These are phyloP conservation scores for Waltiozyma sp. DNA, from an alignment of 1,139 yeast genomes.

Conservation along the genomic window DNA sequence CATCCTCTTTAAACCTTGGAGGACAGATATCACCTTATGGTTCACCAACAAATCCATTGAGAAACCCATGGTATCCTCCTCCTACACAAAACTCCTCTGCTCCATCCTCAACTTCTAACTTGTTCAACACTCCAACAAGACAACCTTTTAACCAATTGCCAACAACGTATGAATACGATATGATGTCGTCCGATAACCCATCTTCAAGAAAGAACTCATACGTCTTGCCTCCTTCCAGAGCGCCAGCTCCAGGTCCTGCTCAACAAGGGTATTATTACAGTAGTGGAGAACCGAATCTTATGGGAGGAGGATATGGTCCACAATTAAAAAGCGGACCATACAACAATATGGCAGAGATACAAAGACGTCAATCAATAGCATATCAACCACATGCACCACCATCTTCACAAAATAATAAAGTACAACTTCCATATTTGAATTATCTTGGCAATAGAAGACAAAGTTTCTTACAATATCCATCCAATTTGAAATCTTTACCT, in stretches of 20 bases:
- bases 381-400: conserved; percentile 11
- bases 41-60: conserved; percentile 18
- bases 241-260: conserved; percentile 20
- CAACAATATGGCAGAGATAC: conserved; percentile 10
- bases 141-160: conserved; percentile 15
- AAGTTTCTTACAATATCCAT: conserved; percentile 14
- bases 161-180: conserved; percentile 18
- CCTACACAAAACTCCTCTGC: conserved; percentile 2
- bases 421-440: conserved; percentile 4
- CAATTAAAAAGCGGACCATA: conserved; percentile 6
- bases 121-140: conserved; percentile 13
- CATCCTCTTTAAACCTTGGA: background rate
- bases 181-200: conserved; percentile 4
- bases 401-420: conserved; percentile 5
- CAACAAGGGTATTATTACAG: conserved; percentile 4
- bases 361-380: conserved; percentile 28
- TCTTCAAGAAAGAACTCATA: conserved; percentile 16
- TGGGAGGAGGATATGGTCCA: no score
- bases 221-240: conserved; percentile 20
- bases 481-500: conserved; percentile 21
- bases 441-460: conserved; percentile 9
- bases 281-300: background rate
- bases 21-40: conserved; percentile 10
- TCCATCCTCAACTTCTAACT: conserved; percentile 2
- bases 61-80: conserved; percentile 18